phyloP scores from a whole-genome alignment of 345 rosid species.

The Salix koriyanagi region DNA sequence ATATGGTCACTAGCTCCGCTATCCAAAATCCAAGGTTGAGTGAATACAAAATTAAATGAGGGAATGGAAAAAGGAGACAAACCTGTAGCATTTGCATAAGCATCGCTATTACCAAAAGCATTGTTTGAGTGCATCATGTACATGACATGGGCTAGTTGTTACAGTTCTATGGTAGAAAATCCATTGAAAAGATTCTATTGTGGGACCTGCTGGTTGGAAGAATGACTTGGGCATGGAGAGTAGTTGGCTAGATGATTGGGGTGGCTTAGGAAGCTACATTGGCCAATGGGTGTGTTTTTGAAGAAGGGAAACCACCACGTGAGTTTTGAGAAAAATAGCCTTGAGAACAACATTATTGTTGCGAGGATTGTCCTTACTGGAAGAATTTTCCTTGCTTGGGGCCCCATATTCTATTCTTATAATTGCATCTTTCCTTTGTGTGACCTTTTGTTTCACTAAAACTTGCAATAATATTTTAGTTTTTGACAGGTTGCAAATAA shows the following conservation, averaged over 20 bases:
- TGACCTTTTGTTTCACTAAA: not conserved
- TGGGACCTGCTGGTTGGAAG: not conserved
- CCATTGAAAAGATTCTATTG: not conserved
- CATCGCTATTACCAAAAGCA: not conserved
- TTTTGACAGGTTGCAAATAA: not conserved
- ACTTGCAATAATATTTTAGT: not conserved
- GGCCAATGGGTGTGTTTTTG: not conserved
- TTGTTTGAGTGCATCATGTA: not conserved
- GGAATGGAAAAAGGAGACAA: not conserved
- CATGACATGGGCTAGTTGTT: not conserved
- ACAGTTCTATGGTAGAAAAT: not conserved
- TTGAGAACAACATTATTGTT: not conserved
- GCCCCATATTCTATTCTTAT: not conserved
- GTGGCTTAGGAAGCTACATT: no score
- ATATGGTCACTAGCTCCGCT: slow-evolving; percentile 9
- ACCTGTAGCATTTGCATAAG: not conserved
- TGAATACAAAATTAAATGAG: not conserved
- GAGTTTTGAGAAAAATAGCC: no score
- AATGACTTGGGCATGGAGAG: no score
- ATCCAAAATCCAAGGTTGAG: slow-evolving; percentile 3
- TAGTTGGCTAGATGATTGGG: not conserved
- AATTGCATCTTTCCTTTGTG: not conserved
- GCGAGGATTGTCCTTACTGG: no score
- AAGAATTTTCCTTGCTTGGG: no score
- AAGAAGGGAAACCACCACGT: no score